Percentiles rank a stretch among this genome's conserved stretches.
Evolutionary conservation across 1,284 basidiomycete species (phyloP).

Genomic region (Trichosporon asahii): DNA sequence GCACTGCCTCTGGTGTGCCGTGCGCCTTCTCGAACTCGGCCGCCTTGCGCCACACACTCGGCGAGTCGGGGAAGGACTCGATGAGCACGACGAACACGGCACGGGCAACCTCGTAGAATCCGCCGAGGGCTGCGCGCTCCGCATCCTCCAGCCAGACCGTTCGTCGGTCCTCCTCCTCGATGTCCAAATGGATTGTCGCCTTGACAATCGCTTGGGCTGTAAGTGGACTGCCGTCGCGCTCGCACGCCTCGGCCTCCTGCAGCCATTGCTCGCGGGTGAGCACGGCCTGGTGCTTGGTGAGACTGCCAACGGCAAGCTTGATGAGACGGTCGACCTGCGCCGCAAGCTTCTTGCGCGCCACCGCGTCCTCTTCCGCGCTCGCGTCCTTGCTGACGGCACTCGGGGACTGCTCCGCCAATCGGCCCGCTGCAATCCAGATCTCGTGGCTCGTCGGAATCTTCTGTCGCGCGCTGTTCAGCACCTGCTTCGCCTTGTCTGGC

Average conservation of each 20-base stretch:
- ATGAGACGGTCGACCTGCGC: constrained; percentile 79
- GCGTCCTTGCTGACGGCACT: constrained; percentile 44
- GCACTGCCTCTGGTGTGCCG: constrained; percentile 78
- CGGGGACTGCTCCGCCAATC: constrained; percentile 81
- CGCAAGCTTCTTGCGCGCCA: constrained; percentile 58
- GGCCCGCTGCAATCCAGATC: constrained; percentile 96
- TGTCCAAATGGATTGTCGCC: constrained; percentile 87
- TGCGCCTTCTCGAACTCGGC: constrained; percentile 88
- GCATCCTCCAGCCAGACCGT: constrained; percentile 92
- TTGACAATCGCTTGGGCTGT: constrained; percentile 95
- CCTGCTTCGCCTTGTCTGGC: constrained; percentile 82
- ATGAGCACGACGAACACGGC: constrained; percentile 86
- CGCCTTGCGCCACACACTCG: constrained; percentile 80
- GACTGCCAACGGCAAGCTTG: constrained; percentile 70
- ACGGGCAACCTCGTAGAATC: constrained; percentile 75
- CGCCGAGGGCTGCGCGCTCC: constrained; percentile 69
- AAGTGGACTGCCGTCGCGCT: constrained; percentile 74
- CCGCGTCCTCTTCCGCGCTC: constrained; percentile 55
- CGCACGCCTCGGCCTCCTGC: constrained; percentile 88
- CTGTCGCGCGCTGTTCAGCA: constrained; percentile 92
- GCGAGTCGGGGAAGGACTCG: constrained; percentile 81
- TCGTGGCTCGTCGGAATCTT: constrained; percentile 94
- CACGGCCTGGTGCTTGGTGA: constrained; percentile 79
- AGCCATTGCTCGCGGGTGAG: constrained; percentile 94
- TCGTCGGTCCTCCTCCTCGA: constrained; percentile 88